Conservation (phyloP, 805 yeast genomes). For the Kurtzmaniella fragi region DNA sequence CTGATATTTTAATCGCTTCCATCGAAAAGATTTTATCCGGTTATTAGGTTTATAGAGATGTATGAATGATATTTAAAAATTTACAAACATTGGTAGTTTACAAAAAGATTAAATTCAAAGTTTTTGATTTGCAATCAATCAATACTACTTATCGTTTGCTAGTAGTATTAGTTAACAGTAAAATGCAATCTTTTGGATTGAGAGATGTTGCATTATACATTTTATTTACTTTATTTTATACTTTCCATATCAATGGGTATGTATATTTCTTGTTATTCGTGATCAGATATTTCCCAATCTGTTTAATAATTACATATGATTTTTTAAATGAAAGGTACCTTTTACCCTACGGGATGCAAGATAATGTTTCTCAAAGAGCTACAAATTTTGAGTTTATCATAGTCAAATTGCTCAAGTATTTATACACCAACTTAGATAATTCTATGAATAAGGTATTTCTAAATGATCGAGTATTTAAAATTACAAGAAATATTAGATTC, state of each 20-base stretch:
- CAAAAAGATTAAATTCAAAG: too few species aligned
- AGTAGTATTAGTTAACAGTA: too few species aligned
- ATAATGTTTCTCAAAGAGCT: slow-evolving; percentile 19
- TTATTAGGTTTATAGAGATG: slow-evolving; percentile 14
- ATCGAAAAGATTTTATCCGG: slow-evolving; percentile 34
- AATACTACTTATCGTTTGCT: too few species aligned
- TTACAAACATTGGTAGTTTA: neutral
- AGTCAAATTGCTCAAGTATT: slow-evolving; percentile 6
- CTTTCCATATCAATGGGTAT: slow-evolving; percentile 18
- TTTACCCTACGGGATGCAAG: slow-evolving; percentile 14
- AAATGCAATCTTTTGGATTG: slow-evolving; percentile 10
- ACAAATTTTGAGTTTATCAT: slow-evolving; percentile 9
- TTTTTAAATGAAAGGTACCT: slow-evolving; percentile 4
- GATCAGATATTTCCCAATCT: slow-evolving; percentile 10
- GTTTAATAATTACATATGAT: slow-evolving; percentile 7
- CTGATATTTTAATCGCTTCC: slow-evolving; percentile 53
- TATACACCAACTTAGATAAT: neutral
- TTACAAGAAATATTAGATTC: slow-evolving; percentile 22
- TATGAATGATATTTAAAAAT: neutral
- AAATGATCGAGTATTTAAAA: slow-evolving; percentile 20
- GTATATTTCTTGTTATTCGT: slow-evolving; percentile 12
- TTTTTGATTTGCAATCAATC: too few species aligned
- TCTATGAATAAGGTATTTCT: slow-evolving; percentile 4
- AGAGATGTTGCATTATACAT: slow-evolving; percentile 19
- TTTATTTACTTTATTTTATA: slow-evolving; percentile 13